Conservation (phyloP, 2,329 filamentous ascomycete species). For the Hypoxylon sp. region DNA sequence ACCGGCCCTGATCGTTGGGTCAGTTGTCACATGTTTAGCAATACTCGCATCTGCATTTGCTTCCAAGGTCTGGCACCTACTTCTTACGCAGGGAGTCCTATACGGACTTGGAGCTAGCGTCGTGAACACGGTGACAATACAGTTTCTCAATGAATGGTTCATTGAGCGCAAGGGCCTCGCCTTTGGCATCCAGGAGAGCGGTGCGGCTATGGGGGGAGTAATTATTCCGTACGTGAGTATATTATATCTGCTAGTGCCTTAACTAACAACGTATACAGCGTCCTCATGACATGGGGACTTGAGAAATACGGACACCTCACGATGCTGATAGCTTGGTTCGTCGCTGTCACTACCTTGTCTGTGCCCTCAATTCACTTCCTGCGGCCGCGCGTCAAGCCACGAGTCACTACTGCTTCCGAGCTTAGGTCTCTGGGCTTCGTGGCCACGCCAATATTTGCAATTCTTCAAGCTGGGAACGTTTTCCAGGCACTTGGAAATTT, state of each 20-base stretch:
- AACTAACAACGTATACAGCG: constrained; percentile 16
- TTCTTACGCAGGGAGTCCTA: constrained; percentile 35
- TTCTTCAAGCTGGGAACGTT: constrained; percentile 38
- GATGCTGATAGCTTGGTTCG: constrained; percentile 36
- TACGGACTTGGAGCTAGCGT: constrained; percentile 34
- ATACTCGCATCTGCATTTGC: constrained; percentile 37
- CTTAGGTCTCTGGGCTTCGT: constrained; percentile 31
- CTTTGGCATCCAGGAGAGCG: constrained; percentile 39
- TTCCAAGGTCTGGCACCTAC: constrained; percentile 31
- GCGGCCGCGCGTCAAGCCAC: constrained; percentile 23
- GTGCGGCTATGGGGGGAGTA: constrained; percentile 35
- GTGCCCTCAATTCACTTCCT: constrained; percentile 38
- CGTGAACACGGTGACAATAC: constrained; percentile 38
- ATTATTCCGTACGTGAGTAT: constrained; percentile 34
- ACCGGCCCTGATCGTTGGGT: constrained; percentile 20
- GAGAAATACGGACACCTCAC: constrained; percentile 32
- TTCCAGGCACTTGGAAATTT: constrained; percentile 39
- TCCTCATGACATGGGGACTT: constrained; percentile 40
- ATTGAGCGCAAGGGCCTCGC: constrained; percentile 40
- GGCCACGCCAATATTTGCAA: constrained; percentile 30
- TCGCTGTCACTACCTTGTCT: constrained; percentile 28
- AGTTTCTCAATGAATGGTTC: constrained; percentile 39
- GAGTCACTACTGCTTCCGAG: not conserved
- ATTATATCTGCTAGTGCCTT: not conserved
- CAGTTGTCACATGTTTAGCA: constrained; percentile 24